These are phyloP conservation scores for Fagopyrum tataricum DNA, from an alignment of 148 eudicot species.

Conservation along the genomic window DNA sequence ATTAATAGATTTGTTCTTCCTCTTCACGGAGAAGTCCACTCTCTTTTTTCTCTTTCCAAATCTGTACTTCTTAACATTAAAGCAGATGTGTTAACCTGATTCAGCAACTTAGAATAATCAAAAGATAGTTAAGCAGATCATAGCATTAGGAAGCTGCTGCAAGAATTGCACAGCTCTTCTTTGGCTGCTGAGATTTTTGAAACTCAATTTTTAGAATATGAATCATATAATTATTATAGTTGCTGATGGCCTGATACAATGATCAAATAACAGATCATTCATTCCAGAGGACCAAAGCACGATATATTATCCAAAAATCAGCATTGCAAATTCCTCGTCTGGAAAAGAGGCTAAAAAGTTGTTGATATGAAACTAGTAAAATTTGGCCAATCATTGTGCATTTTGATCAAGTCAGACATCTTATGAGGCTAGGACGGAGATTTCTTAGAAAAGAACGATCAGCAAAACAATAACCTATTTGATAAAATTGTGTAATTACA, in stretches of 20 bases:
- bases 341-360: not conserved
- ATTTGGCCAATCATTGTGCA: not conserved
- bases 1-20: not conserved
- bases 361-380: not conserved
- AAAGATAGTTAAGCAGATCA: not conserved
- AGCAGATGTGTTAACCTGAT: not conserved
- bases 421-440: not conserved
- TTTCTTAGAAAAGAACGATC: not conserved
- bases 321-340: not conserved
- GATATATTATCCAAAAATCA: not conserved
- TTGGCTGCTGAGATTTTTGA: slow-evolving; percentile 3
- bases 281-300: not conserved
- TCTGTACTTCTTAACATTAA: not conserved
- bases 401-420: not conserved
- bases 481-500: slow-evolving; percentile 4
- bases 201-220: not conserved
- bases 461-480: not conserved
- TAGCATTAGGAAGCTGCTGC: not conserved
- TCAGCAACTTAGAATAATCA: not conserved
- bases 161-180: not conserved
- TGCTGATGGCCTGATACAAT: too few species aligned
- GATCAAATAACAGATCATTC: not conserved
- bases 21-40: not conserved
- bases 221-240: not conserved
- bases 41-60: not conserved